Evolutionary conservation across 495 filamentous ascomycete genomes (phyloP).

Genomic region (Penicillium herquei): DNA sequence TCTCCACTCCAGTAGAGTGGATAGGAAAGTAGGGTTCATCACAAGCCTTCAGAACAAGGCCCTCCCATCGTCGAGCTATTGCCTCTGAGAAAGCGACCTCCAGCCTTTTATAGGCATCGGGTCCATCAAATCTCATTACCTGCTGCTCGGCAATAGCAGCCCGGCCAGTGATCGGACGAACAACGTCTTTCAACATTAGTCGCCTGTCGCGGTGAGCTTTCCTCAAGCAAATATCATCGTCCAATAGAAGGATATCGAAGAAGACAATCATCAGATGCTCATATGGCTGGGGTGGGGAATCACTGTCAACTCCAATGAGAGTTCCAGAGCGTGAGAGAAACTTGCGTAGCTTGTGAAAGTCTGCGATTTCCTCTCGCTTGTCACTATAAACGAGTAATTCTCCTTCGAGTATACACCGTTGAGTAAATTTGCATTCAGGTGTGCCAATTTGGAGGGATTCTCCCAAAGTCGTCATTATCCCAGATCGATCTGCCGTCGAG

Average conservation of each 20-base stretch:
- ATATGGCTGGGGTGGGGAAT: conserved; percentile 66
- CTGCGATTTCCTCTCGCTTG: conserved; percentile 55
- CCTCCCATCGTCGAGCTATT: conserved; percentile 67
- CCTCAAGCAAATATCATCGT: conserved; percentile 63
- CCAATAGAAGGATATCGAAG: conserved; percentile 73
- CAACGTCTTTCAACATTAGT: conserved; percentile 53
- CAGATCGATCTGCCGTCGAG: conserved; percentile 67
- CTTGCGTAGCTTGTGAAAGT: conserved; percentile 78
- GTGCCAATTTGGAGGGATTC: conserved; percentile 58
- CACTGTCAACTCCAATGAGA: conserved; percentile 63
- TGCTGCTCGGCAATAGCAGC: conserved; percentile 61
- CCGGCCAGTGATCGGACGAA: conserved; percentile 55
- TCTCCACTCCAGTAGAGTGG: conserved; percentile 21
- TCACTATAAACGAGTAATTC: conserved; percentile 79
- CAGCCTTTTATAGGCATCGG: conserved; percentile 44
- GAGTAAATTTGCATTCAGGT: conserved; percentile 54
- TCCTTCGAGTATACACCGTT: conserved; percentile 74
- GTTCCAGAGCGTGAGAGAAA: conserved; percentile 72
- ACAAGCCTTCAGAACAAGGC: conserved; percentile 73
- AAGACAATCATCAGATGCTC: conserved; percentile 85
- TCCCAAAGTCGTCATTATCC: conserved; percentile 52
- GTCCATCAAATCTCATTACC: conserved; percentile 58
- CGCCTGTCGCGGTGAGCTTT: conserved; percentile 61
- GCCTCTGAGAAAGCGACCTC: conserved; percentile 63
- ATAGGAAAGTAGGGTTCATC: conserved; percentile 75